phyloP scores from a whole-genome alignment of 2,329 filamentous ascomycete genomes.

The Stenocarpella maydis region DNA sequence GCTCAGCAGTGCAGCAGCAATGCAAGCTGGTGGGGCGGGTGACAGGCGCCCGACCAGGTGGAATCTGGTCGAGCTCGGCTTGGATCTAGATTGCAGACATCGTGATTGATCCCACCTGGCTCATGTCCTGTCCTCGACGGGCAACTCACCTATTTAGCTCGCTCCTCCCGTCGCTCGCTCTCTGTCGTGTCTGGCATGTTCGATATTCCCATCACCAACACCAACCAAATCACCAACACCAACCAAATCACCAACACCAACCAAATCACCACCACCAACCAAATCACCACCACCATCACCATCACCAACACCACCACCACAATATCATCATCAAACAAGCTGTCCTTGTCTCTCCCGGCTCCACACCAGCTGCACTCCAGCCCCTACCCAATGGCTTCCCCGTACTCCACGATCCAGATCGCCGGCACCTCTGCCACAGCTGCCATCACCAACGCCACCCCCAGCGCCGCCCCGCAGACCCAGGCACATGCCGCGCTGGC shows the following conservation, averaged over 20 bases:
- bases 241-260: not conserved
- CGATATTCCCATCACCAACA: not conserved
- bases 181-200: not conserved
- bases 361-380: slow-evolving; percentile 27
- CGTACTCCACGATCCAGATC: slow-evolving; percentile 26
- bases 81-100: slow-evolving; percentile 26
- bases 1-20: slow-evolving; percentile 17
- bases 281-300: not conserved
- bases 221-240: not conserved
- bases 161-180: not conserved
- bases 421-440: slow-evolving; percentile 8
- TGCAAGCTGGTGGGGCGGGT: slow-evolving; percentile 13
- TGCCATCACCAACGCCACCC: slow-evolving; percentile 3
- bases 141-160: slow-evolving; percentile 8
- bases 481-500: slow-evolving; percentile 15
- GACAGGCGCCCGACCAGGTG: slow-evolving; percentile 24
- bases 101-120: slow-evolving; percentile 19
- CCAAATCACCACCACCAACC: not conserved
- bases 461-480: slow-evolving; percentile 12
- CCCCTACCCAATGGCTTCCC: slow-evolving; percentile 16
- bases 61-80: slow-evolving; percentile 22
- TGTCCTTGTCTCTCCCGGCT: slow-evolving; percentile 1
- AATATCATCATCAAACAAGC: no score
- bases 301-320: not conserved
- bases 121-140: not conserved